Evolutionary conservation across 768 basidiomycete genomes (phyloP), one percentile per base, ranked within the genome.

Genomic region (Fistulinella prunicolor): DNA sequence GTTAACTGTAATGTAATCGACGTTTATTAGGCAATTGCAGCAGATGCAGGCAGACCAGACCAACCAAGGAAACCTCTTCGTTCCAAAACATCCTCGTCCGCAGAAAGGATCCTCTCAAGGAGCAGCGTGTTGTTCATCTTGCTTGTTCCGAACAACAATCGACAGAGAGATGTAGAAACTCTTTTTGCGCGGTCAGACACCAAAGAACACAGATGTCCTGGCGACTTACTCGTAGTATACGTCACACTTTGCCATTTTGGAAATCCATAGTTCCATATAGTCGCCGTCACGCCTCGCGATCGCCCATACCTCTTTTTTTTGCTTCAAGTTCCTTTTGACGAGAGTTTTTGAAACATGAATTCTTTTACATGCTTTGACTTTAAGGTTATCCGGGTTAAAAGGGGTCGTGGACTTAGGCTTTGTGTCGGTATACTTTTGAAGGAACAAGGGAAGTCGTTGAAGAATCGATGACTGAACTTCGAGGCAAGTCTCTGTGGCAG

Each of bases 51-150:
- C 49, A 21, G 37, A 35, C 20, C 10, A 22, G 9, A 55, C 70
- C n/a, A 54, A 86, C 88, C 84, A 61, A 88, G 86, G 62, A 88
- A 92, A 16, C 90, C 92, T 52, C 89, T 72, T 28, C 89, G 72
- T 58, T 83, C 82, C 50, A 94, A 68, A 14, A 86, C 80, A 43
- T 81, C 76, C 23, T 94, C 68, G 51, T 94, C 89, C 0, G 92
- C 94, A 0, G 89, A 89, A 17, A 97, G 75, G 38, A 97, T 89
- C 0, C 89, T 94, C 77, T 88, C 86, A 50, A 96, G 83, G 10
- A 96, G 67, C 10, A 97, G 71, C 0, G 87, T 81, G 61, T 94
- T 92, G 58, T 91, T 88, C 19, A 84, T 78, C 64, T 85, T 85
- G 2, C 82, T 82, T 3, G 79, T 73, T 43, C 85, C 78, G 51